Evolutionary conservation across 192 early-diverging fungal genomes (phyloP), one percentile per base, ranked within the genome.

Genomic region (Dissophora globulifera): DNA sequence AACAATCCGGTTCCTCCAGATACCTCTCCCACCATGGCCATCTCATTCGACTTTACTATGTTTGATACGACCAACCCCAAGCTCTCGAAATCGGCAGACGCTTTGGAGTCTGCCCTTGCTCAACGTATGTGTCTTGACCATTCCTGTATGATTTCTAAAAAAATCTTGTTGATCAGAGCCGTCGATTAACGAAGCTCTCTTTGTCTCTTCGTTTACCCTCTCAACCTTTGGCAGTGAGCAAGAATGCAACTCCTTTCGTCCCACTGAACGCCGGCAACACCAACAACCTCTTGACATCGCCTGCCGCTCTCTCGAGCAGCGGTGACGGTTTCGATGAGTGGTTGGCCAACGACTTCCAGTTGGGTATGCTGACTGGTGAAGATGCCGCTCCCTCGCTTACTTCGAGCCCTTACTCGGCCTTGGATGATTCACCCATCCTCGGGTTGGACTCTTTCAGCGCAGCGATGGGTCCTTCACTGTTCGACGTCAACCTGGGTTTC

Each of bases 71-170:
- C 48, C 70, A 48, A 75, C 33, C 56, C 62, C 62, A 75, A 75
- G 55, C 70, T 75, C 47, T 48, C 56, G 7, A 75, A 75, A 30
- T 75, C 70, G 26, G 70, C 70, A 9, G 62, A 64, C 57, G 49
- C 70, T 26, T 23, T 75, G 32, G 70, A 75, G 62, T 65, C 61
- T 53, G 70, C 70, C 35, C 72, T 76, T 62, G 72, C 72, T 38
- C 62, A 67, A 56, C 50, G 72, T 76, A 76, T 26, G 72, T 67
- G 19, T 29, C 27, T 25, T 55, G 20, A n/a, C 10, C 17, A 53
- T 15, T 16, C 17, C n/a, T 29, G 23, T 15, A 27, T 12, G 16
- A 6, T 1, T n/a, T n/a, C n/a, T n/a, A n/a, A n/a, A n/a, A n/a
- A n/a, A n/a, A n/a, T n/a, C n/a, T n/a, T n/a, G n/a, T n/a, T n/a